Evolutionary conservation across 345 rosid genomes (phyloP).

Genomic region (Brassica rapa): DNA sequence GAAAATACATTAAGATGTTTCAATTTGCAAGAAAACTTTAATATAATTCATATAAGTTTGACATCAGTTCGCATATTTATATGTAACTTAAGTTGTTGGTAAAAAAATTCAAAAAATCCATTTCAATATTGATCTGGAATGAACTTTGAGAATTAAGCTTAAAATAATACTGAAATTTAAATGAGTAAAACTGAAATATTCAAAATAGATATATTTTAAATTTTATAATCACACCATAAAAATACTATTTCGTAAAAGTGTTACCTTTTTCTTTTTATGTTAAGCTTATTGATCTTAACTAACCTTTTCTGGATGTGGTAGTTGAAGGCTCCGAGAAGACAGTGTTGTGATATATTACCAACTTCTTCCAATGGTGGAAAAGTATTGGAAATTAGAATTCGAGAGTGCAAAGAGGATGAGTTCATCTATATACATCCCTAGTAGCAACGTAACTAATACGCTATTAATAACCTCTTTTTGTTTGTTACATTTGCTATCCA

Average conservation of each 20-base stretch:
- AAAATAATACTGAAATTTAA: neutral
- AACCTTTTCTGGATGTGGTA: conserved; percentile 22
- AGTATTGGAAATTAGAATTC: conserved; percentile 62
- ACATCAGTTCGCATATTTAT: neutral
- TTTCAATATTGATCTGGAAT: neutral
- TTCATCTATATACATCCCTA: conserved; percentile 53
- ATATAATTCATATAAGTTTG: neutral
- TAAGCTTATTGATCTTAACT: neutral
- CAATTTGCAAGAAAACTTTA: neutral
- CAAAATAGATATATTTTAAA: too few species aligned
- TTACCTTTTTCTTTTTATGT: neutral
- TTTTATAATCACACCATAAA: neutral
- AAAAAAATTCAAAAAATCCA: neutral
- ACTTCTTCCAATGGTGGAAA: conserved; percentile 52
- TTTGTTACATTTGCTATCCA: neutral
- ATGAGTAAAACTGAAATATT: too few species aligned
- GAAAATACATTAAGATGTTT: neutral
- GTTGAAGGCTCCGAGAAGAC: conserved; percentile 84
- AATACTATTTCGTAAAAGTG: neutral
- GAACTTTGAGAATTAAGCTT: neutral
- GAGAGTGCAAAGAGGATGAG: conserved; percentile 77
- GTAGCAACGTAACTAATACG: neutral
- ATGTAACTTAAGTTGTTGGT: neutral
- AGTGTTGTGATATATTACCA: conserved; percentile 81
- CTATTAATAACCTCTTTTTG: neutral